Conservation (phyloP, 495 filamentous ascomycete species). For the Xylaria telfairii region DNA sequence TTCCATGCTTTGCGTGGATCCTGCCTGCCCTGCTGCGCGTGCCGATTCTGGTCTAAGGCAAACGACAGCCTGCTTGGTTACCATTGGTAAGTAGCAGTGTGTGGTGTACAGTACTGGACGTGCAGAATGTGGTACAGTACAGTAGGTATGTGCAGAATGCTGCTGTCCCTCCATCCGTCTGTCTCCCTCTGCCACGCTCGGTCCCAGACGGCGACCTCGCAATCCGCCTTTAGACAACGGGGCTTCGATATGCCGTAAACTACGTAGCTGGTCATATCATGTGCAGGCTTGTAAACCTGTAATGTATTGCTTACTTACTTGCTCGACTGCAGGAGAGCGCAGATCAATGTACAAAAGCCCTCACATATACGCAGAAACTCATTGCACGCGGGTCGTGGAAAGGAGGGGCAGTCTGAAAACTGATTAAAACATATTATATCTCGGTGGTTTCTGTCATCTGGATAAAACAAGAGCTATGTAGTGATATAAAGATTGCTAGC, state of each 20-base stretch:
- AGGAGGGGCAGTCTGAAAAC: neutral
- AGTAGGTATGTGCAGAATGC: no score
- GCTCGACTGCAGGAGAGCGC: neutral
- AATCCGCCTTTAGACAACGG: neutral
- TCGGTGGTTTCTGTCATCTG: neutral
- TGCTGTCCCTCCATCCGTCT: no score
- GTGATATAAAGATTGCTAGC: conserved; percentile 1
- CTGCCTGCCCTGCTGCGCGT: neutral
- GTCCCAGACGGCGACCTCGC: neutral
- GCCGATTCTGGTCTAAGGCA: neutral
- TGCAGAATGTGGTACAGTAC: no score
- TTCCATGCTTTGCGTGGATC: conserved; percentile 7
- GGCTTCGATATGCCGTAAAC: neutral
- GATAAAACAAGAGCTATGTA: conserved; percentile 16
- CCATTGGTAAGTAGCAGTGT: no score
- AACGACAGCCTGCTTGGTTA: neutral
- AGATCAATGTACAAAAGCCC: neutral
- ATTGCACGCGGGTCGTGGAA: neutral
- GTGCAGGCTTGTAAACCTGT: neutral
- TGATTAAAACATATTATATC: conserved; percentile 3
- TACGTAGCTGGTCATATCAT: neutral
- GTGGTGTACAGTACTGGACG: no score
- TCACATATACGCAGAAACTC: neutral
- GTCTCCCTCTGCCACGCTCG: neutral
- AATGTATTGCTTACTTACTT: conserved; percentile 12